These are phyloP conservation scores for Agrocybe pediades DNA, from an alignment of 768 basidiomycete species.

Conservation along the genomic window DNA sequence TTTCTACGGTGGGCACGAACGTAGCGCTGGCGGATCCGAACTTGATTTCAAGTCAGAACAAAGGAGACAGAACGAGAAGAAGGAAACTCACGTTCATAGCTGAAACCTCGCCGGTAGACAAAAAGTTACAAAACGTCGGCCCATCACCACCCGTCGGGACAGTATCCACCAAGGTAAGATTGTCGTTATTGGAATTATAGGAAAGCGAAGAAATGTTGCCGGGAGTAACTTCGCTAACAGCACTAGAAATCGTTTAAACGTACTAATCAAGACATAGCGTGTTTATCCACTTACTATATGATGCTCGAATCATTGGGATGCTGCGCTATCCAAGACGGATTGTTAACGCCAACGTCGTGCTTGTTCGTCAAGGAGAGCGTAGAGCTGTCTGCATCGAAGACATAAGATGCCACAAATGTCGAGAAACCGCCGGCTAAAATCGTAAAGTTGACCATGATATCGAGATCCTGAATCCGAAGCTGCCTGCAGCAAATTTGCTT, in stretches of 20 bases:
- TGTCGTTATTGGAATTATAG: conserved; percentile 41
- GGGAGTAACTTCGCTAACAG: conserved; percentile 49
- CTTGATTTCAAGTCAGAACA: conserved; percentile 15
- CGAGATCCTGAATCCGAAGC: neutral
- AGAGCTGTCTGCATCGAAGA: conserved; percentile 52
- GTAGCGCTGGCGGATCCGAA: conserved; percentile 39
- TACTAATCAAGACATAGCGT: neutral
- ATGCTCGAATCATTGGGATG: conserved; percentile 56
- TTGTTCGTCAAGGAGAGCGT: conserved; percentile 46
- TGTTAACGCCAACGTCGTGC: conserved; percentile 46
- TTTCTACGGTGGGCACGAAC: conserved; percentile 37
- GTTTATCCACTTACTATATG: conserved; percentile 50
- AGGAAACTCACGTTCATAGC: conserved; percentile 49
- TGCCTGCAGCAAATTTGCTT: neutral
- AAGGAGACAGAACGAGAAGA: neutral
- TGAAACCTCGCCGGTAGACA: conserved; percentile 58
- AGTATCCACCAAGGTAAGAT: conserved; percentile 41
- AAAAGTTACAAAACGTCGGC: conserved; percentile 50
- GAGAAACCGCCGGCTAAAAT: conserved; percentile 51
- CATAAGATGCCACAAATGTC: conserved; percentile 44
- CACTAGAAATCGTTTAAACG: conserved; percentile 32
- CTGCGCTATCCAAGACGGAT: conserved; percentile 60
- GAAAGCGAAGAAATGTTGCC: conserved; percentile 55
- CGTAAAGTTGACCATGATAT: conserved; percentile 51
- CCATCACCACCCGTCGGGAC: conserved; percentile 47